These are phyloP conservation scores for Suhomyces yuchorum DNA, from an alignment of 1,139 yeast species.

Conservation along the genomic window DNA sequence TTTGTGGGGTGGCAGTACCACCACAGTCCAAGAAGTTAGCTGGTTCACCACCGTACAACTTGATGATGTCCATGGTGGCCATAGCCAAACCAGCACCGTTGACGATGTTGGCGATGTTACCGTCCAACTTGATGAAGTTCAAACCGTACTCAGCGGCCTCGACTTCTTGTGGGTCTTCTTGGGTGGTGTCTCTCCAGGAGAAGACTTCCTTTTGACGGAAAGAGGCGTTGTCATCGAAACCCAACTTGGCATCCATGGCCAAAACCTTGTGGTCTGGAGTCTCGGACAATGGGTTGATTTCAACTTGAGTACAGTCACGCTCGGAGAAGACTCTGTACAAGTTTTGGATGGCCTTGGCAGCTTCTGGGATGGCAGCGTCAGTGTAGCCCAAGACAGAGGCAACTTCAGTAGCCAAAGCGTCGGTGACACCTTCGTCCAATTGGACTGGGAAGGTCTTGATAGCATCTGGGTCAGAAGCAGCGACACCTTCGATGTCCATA, in stretches of 20 bases:
- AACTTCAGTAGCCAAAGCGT: conserved; percentile 70
- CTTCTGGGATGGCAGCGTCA: conserved; percentile 75
- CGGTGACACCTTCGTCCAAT: conserved; percentile 79
- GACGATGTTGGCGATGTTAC: conserved; percentile 97
- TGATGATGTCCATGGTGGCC: conserved; percentile 99
- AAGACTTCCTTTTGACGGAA: conserved; percentile 95
- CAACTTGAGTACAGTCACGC: conserved; percentile 96
- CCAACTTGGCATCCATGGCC: conserved; percentile 99
- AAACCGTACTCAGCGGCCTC: conserved; percentile 88
- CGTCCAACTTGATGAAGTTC: conserved; percentile 96
- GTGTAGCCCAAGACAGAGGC: conserved; percentile 85
- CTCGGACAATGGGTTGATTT: conserved; percentile 97
- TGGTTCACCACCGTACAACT: conserved; percentile 97
- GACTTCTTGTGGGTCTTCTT: conserved; percentile 97
- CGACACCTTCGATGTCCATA: conserved; percentile 99
- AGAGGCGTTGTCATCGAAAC: conserved; percentile 94
- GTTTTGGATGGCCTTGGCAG: conserved; percentile 84
- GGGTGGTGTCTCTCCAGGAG: conserved; percentile 91
- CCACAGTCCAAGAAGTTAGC: conserved; percentile 99
- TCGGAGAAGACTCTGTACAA: conserved; percentile 86
- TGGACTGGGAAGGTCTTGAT: conserved; percentile 87
- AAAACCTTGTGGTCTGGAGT: conserved; percentile 86
- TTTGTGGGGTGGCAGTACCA: conserved; percentile 99
- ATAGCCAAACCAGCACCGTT: conserved; percentile 99
- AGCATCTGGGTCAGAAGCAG: conserved; percentile 86